Evolutionary conservation across 1,284 basidiomycete genomes (phyloP).

Genomic region (Fomitopsis palustris): DNA sequence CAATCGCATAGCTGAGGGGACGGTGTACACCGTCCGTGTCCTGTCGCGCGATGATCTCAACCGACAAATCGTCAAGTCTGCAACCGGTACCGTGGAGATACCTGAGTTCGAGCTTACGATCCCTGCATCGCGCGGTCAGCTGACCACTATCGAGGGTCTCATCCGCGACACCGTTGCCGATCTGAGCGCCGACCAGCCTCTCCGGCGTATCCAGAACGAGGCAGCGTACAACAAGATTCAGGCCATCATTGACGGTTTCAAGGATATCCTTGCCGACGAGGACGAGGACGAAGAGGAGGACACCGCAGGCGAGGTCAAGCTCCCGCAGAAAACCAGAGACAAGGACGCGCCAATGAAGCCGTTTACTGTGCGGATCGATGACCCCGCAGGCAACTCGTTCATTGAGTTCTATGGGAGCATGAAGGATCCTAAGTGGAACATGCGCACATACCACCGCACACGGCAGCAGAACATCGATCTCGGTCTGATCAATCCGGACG

Average conservation of each 20-base stretch:
- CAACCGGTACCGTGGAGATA: slow-evolving; percentile 78
- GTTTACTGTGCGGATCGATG: slow-evolving; percentile 88
- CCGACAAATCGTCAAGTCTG: slow-evolving; percentile 92
- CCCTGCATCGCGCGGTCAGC: slow-evolving; percentile 84
- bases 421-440: slow-evolving; percentile 90
- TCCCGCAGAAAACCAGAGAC: slow-evolving; percentile 30
- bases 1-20: slow-evolving; percentile 52
- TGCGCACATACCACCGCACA: slow-evolving; percentile 84
- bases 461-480: slow-evolving; percentile 82
- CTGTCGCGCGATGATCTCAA: slow-evolving; percentile 79
- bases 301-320: slow-evolving; percentile 19
- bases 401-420: slow-evolving; percentile 80
- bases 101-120: slow-evolving; percentile 93
- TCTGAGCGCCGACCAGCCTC: slow-evolving; percentile 81
- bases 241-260: slow-evolving; percentile 65
- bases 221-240: slow-evolving; percentile 80
- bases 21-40: slow-evolving; percentile 80
- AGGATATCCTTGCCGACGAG: slow-evolving; percentile 66
- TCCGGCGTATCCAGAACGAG: slow-evolving; percentile 83
- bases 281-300: slow-evolving; percentile 44
- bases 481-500: slow-evolving; percentile 59
- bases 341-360: slow-evolving; percentile 59
- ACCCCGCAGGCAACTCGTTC: slow-evolving; percentile 95
- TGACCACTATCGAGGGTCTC: slow-evolving; percentile 95
- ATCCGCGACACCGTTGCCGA: slow-evolving; percentile 85